Percentiles rank a stretch among this genome's conserved stretches.
Evolutionary conservation across 2,329 filamentous ascomycete species (phyloP).

Genomic region (Podosphaera xanthii): DNA sequence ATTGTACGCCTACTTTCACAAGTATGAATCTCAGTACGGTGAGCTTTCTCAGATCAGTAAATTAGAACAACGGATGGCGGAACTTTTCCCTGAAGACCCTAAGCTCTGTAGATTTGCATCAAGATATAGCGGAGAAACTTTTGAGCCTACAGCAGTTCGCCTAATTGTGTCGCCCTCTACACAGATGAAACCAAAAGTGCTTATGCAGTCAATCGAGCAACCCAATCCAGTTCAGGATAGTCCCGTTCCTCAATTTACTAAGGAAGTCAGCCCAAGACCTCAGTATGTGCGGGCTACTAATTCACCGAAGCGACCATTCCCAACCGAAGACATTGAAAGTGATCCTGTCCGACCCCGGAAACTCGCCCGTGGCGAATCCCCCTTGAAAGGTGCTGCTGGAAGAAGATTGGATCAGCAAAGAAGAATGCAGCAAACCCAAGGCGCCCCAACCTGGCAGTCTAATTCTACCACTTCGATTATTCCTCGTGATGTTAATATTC

Average conservation of each 20-base stretch:
- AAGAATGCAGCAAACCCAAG: slow-evolving; percentile 27
- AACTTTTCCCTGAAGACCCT: slow-evolving; percentile 78
- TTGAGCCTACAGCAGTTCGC: slow-evolving; percentile 62
- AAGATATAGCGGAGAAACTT: slow-evolving; percentile 49
- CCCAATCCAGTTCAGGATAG: slow-evolving; percentile 20
- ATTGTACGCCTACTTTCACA: slow-evolving; percentile 79
- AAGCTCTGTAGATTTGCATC: slow-evolving; percentile 51
- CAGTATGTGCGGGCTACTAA: slow-evolving; percentile 13
- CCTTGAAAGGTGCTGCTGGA: slow-evolving; percentile 74
- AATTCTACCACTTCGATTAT: slow-evolving; percentile 35
- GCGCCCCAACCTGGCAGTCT: slow-evolving; percentile 16
- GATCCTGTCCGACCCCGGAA: slow-evolving; percentile 60
- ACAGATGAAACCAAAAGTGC: slow-evolving; percentile 46
- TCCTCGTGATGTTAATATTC: slow-evolving; percentile 39
- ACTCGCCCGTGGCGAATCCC: slow-evolving; percentile 70
- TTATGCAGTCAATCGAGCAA: slow-evolving; percentile 32
- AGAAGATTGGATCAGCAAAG: slow-evolving; percentile 52
- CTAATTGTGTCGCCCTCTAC: slow-evolving; percentile 62
- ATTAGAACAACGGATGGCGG: slow-evolving; percentile 76
- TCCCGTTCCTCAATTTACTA: slow-evolving; percentile 13
- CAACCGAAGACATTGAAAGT: slow-evolving; percentile 45
- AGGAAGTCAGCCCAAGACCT: slow-evolving; percentile 15
- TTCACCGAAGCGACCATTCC: slow-evolving; percentile 20
- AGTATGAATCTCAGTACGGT: slow-evolving; percentile 84
- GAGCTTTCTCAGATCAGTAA: slow-evolving; percentile 79